Evolutionary conservation across 2,329 filamentous ascomycete species (phyloP), one percentile per base, ranked within the genome.

Genomic region (Alternaria tenuissima): DNA sequence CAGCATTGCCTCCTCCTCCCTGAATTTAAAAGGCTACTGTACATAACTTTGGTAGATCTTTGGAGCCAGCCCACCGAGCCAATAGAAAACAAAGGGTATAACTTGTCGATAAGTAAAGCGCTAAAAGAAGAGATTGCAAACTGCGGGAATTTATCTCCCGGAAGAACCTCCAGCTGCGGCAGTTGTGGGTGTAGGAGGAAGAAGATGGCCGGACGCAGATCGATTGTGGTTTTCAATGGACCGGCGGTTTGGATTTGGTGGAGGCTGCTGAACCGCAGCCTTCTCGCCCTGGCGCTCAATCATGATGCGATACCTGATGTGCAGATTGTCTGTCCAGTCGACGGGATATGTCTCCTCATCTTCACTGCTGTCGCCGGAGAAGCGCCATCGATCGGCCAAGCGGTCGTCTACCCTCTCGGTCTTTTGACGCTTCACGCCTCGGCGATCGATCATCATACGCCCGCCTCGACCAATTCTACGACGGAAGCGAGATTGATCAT

Each of bases 391-490:
- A 52, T 79, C 76, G 26, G 74, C 73, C 20, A 74, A 60, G 44
- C 76, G 75, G 39, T 78, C 74, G 51, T 78, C 76, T 36, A 70
- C 41, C 43, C 64, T 49, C 32, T 72, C 69, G 24, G 70, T 58
- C 58, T 71, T 75, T 30, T 80, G 85, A 43, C 86, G 77, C 64
- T 82, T 85, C 74, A 93, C 82, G 57, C 90, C 89, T 68, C 91
- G 89, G 69, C 93, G 89, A 79, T 98, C 95, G 67, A 98, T 92
- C 86, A 93, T 93, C 67, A 96, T 79, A 39, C 94, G 89, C 64
- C 93, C 93, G 64, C 94, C 85, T 68, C 94, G 90, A 55, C 94
- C 94, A 56, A 93, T 88, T 60, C 95, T 90, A 65, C 93, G 88
- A 67, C 94, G 89, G 83, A 91, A 97, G 16, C 90, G 89, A 55